These are phyloP conservation scores for Gossypium aridum DNA, from an alignment of 441 rosid genomes.

Conservation along the genomic window DNA sequence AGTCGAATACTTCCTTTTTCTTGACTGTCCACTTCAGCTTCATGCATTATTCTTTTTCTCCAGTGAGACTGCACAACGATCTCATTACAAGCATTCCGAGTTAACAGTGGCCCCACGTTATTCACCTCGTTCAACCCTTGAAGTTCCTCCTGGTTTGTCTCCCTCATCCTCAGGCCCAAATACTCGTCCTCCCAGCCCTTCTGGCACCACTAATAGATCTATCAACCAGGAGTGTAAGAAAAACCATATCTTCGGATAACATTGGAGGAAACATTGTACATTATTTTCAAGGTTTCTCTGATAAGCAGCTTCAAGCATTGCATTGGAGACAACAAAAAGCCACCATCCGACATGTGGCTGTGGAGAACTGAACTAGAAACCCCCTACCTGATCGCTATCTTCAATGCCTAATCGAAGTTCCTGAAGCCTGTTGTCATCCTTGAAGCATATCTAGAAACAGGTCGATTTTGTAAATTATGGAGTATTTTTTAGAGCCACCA, in stretches of 20 bases:
- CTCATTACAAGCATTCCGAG: constrained; percentile 31
- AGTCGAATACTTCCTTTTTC: constrained; percentile 12
- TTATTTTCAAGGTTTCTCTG: background rate
- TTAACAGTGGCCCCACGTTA: constrained; percentile 26
- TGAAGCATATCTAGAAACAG: background rate
- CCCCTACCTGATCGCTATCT: constrained; percentile 6
- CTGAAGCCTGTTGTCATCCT: background rate
- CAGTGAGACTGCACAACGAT: constrained; percentile 46
- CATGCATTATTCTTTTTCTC: constrained; percentile 42
- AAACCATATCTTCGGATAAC: constrained; percentile 14
- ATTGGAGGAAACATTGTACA: background rate
- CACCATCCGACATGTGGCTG: background rate
- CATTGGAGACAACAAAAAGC: background rate
- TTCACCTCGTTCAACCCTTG: constrained; percentile 48
- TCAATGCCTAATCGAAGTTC: background rate
- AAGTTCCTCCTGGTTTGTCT: constrained; percentile 30
- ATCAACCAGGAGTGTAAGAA: constrained; percentile 6
- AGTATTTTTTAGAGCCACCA: constrained; percentile 7
- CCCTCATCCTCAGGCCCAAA: constrained; percentile 19
- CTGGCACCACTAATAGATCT: constrained; percentile 7
- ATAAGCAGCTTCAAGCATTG: constrained; percentile 30
- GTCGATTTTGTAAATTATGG: constrained; percentile 15
- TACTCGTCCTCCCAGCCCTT: constrained; percentile 11
- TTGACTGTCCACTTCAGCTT: constrained; percentile 17
- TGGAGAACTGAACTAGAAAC: constrained; percentile 2